Base-by-base conservation (phyloP, 768 basidiomycete species). In the Kwoniella shandongensis region DNA sequence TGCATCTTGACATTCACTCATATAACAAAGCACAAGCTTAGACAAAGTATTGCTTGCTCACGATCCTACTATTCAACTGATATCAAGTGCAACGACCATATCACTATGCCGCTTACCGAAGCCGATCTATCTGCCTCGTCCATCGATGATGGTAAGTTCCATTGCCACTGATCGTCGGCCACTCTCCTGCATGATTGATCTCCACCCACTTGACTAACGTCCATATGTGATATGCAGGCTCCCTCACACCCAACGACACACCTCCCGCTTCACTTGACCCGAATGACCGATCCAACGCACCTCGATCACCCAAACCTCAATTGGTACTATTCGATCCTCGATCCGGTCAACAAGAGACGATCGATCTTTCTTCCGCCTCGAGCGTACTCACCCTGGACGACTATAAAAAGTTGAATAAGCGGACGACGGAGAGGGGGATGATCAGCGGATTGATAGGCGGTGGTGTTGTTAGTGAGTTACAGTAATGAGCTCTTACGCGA, bases 381-480 rank as follows among this genome's bases (percentile, higher is more conserved):
- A 58, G 56, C 42, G 47, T 61, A 15, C 29, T 58, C 39, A 62
- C 56, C 2, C 27, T 62, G 51, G 56, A 57, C 4, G 61, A 62
- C 36, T 62, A 62, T 39, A 62, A 62, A 40, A 25, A 56, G 40
- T 27, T 62, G 11, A 62, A 51, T 51, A 26, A 35, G 27, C 26
- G 59, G 29, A 57, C 58, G 13, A 59, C 51, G 13, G 59, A 59
- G 32, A 60, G 39, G 30, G 63, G 63, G 18, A 57, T 60, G 54
- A 40, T 52, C 25, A 59, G 41, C 27, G 63, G 63, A n/a, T 17
- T 64, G 25, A 10, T 54, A 1, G 63, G 57, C 20, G 62, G 62
- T 36, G 62, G 62, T 40, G 17, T 63, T 13, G 23, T 63, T 2
- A 63, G 61, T 63, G 23, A 59, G 61, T 42, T 6, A 20, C 15